Percentiles rank a stretch among this genome's conserved stretches.
phyloP scores from a whole-genome alignment of 108 stramenopile genomes.

The Skeletonema potamos region DNA sequence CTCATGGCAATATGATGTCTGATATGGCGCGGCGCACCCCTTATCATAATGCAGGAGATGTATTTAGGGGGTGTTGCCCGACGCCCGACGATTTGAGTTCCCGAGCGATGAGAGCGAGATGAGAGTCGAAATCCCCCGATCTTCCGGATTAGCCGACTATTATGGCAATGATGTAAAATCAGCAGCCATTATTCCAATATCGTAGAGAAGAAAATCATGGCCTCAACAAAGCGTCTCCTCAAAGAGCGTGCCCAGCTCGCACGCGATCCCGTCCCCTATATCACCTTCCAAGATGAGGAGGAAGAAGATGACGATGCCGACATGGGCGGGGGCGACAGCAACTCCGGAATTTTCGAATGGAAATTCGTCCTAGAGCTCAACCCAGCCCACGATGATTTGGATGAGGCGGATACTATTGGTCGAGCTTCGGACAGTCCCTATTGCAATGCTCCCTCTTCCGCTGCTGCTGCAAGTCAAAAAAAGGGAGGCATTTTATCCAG shows the following conservation, averaged over 20 bases:
- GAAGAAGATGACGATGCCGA: slow-evolving; percentile 23
- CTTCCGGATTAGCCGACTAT: no score
- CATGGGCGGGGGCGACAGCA: background rate
- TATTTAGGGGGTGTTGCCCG: no score
- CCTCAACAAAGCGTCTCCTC: slow-evolving; percentile 45
- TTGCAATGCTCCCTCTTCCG: slow-evolving; percentile 13
- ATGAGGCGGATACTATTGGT: slow-evolving; percentile 26
- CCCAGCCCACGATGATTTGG: slow-evolving; percentile 34
- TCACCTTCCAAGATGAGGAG: slow-evolving; percentile 34
- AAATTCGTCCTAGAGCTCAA: slow-evolving; percentile 38
- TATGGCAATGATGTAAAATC: no score
- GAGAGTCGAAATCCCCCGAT: no score
- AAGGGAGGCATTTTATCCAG: slow-evolving; percentile 24
- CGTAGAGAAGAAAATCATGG: no score
- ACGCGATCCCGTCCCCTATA: slow-evolving; percentile 48
- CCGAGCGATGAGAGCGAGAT: no score
- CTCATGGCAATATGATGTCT: no score
- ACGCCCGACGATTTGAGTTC: no score
- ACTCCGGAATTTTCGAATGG: slow-evolving; percentile 35
- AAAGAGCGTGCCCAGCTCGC: slow-evolving; percentile 43
- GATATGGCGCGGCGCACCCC: no score
- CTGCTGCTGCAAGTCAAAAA: background rate
- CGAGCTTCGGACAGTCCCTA: slow-evolving; percentile 38
- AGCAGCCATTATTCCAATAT: no score
- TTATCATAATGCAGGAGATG: no score